Evolutionary conservation across 2,329 filamentous ascomycete species (phyloP).

Genomic region (Dothistroma septosporum): DNA sequence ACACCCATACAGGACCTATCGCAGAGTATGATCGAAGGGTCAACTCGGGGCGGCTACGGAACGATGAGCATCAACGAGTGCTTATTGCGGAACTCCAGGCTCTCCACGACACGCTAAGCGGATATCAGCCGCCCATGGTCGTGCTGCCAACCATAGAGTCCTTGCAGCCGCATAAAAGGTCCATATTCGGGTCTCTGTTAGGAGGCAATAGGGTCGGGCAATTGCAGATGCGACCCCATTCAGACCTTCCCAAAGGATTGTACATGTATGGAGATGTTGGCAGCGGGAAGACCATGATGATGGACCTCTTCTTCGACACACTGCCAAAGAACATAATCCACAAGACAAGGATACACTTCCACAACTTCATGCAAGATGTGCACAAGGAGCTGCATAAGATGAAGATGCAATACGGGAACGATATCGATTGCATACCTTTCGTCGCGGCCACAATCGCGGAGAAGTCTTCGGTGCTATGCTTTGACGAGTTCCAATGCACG

Average conservation of each 20-base stretch:
- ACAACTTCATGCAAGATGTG: slow-evolving; percentile 99
- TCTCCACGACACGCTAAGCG: slow-evolving; percentile 74
- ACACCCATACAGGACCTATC: slow-evolving; percentile 61
- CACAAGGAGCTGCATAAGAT: slow-evolving; percentile 86
- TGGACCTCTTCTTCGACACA: slow-evolving; percentile 97
- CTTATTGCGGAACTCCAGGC: slow-evolving; percentile 88
- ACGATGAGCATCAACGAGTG: slow-evolving; percentile 86
- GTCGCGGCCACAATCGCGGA: slow-evolving; percentile 92
- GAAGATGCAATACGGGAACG: slow-evolving; percentile 83
- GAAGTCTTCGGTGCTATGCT: slow-evolving; percentile 80
- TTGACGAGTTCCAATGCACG: slow-evolving; percentile 98
- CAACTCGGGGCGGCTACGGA: slow-evolving; percentile 64
- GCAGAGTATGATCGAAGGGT: slow-evolving; percentile 86
- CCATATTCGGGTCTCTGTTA: slow-evolving; percentile 59
- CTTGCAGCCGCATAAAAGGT: slow-evolving; percentile 51
- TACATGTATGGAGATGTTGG: slow-evolving; percentile 97
- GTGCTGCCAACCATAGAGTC: slow-evolving; percentile 73
- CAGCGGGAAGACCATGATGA: slow-evolving; percentile 98
- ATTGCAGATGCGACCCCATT: slow-evolving; percentile 53
- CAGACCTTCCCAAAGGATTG: slow-evolving; percentile 76
- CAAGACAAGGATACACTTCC: slow-evolving; percentile 94
- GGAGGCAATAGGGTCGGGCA: slow-evolving; percentile 38
- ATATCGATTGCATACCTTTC: slow-evolving; percentile 85
- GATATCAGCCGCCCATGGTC: slow-evolving; percentile 70
- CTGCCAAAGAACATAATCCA: slow-evolving; percentile 71